Evolutionary conservation across 2,329 filamentous ascomycete genomes (phyloP).

Genomic region (Fusarium luffae): DNA sequence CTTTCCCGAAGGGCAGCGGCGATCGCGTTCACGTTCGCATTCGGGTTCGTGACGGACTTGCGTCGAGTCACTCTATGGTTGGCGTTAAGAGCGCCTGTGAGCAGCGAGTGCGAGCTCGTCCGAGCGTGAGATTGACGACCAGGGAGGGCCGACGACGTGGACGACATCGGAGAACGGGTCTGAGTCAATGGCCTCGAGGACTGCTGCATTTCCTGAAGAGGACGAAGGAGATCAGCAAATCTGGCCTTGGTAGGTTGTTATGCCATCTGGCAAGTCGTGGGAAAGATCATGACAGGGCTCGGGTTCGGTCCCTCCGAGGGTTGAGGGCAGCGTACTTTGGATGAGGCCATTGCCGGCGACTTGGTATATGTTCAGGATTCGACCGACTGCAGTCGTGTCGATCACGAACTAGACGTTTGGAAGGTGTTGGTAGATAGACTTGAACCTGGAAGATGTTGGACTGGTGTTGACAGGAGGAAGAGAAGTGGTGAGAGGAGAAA

Average conservation of each 20-base stretch:
- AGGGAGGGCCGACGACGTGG: conserved; percentile 68
- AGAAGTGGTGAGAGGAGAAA: conserved; percentile 43
- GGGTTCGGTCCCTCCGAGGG: conserved; percentile 37
- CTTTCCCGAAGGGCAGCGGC: conserved; percentile 79
- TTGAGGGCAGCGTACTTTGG: conserved; percentile 62
- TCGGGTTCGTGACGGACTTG: conserved; percentile 88
- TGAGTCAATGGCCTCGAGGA: conserved; percentile 75
- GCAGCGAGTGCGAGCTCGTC: conserved; percentile 83
- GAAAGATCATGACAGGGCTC: conserved; percentile 40
- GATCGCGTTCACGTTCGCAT: conserved; percentile 78
- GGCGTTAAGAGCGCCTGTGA: conserved; percentile 79
- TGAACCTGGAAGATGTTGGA: conserved; percentile 20
- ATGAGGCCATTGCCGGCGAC: conserved; percentile 68
- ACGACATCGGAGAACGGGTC: conserved; percentile 69
- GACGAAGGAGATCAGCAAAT: conserved; percentile 50
- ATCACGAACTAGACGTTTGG: conserved; percentile 45
- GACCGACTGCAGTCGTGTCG: conserved; percentile 49
- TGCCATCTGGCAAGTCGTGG: conserved; percentile 48
- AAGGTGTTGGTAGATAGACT: conserved; percentile 39
- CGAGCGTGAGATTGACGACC: conserved; percentile 74
- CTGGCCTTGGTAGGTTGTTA: conserved; percentile 47
- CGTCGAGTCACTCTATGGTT: conserved; percentile 89
- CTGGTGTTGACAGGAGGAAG: conserved; percentile 31
- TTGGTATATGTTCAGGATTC: conserved; percentile 50
- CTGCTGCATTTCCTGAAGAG: conserved; percentile 70